These are phyloP conservation scores for Ophiocordyceps australis DNA, from an alignment of 2,329 filamentous ascomycete species.

Conservation along the genomic window DNA sequence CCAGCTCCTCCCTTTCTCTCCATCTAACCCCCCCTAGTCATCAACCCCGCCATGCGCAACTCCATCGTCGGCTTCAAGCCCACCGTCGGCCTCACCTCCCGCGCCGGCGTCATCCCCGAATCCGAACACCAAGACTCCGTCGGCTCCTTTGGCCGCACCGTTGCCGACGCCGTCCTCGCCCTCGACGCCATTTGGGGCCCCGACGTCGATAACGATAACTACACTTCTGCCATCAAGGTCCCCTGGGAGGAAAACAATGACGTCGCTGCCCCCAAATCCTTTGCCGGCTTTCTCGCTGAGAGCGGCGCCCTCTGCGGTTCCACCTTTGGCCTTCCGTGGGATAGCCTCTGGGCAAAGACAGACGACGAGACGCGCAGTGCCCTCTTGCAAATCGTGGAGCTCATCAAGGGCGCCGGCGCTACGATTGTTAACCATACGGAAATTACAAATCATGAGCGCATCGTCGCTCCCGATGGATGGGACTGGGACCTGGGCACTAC, in stretches of 20 bases:
- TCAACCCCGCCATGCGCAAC: slow-evolving; percentile 53
- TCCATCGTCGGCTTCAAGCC: slow-evolving; percentile 58
- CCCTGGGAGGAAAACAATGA: slow-evolving; percentile 32
- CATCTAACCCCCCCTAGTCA: slow-evolving; percentile 26
- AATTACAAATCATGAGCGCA: slow-evolving; percentile 39
- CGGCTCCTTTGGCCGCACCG: slow-evolving; percentile 47
- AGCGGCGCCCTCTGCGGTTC: slow-evolving; percentile 38
- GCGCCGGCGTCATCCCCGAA: slow-evolving; percentile 46
- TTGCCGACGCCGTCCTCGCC: slow-evolving; percentile 48
- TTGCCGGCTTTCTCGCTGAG: slow-evolving; percentile 34
- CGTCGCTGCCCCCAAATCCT: no score
- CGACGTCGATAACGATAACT: slow-evolving; percentile 55
- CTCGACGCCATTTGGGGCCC: slow-evolving; percentile 51
- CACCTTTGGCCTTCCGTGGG: slow-evolving; percentile 54
- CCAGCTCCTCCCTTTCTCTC: no score
- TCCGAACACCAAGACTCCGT: slow-evolving; percentile 50
- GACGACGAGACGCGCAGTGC: slow-evolving; percentile 33
- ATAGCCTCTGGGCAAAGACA: slow-evolving; percentile 49
- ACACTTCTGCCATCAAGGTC: slow-evolving; percentile 38
- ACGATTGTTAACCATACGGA: slow-evolving; percentile 54
- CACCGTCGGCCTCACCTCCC: slow-evolving; percentile 54
- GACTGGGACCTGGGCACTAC: slow-evolving; percentile 51
- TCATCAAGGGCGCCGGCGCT: slow-evolving; percentile 43
- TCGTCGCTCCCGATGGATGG: slow-evolving; percentile 52
- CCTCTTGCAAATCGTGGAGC: slow-evolving; percentile 25